These are phyloP conservation scores for Aspergillus jensenii DNA, from an alignment of 2,329 filamentous ascomycete genomes.

Conservation along the genomic window DNA sequence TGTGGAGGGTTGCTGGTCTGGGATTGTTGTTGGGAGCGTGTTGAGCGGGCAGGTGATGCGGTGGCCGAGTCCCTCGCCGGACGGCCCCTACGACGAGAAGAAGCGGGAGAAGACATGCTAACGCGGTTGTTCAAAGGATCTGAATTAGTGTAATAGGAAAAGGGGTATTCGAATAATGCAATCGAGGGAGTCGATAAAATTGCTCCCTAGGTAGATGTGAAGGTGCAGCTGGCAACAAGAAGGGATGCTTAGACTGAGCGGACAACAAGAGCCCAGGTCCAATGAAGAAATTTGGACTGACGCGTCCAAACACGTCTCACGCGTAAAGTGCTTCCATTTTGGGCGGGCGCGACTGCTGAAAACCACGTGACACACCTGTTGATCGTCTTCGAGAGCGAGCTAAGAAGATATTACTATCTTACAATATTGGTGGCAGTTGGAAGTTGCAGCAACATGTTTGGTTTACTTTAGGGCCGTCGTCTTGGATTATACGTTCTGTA, in stretches of 20 bases:
- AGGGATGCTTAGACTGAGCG: slow-evolving; percentile 19
- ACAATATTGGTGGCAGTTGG: no score
- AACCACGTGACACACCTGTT: slow-evolving; percentile 8
- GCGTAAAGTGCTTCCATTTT: slow-evolving; percentile 34
- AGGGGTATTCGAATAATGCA: neutral
- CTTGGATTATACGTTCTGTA: no score
- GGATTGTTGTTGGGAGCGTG: slow-evolving; percentile 32
- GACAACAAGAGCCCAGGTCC: slow-evolving; percentile 19
- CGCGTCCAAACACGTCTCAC: slow-evolving; percentile 29
- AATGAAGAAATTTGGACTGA: slow-evolving; percentile 11
- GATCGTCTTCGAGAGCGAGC: neutral
- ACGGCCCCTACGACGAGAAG: slow-evolving; percentile 41
- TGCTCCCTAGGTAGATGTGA: slow-evolving; percentile 2
- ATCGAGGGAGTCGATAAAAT: slow-evolving; percentile 7
- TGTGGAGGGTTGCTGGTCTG: slow-evolving; percentile 37
- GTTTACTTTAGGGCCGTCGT: neutral
- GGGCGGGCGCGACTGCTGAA: slow-evolving; percentile 16
- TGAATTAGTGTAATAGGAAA: neutral
- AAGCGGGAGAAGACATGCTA: slow-evolving; percentile 46
- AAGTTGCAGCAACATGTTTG: neutral
- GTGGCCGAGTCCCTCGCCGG: slow-evolving; percentile 40
- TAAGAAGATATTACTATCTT: no score
- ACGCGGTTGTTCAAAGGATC: slow-evolving; percentile 5
- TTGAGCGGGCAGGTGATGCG: slow-evolving; percentile 38
- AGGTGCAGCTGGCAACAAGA: neutral